Evolutionary conservation across 2,329 filamentous ascomycete genomes (phyloP).

Genomic region (Teratosphaeria zuluensis): DNA sequence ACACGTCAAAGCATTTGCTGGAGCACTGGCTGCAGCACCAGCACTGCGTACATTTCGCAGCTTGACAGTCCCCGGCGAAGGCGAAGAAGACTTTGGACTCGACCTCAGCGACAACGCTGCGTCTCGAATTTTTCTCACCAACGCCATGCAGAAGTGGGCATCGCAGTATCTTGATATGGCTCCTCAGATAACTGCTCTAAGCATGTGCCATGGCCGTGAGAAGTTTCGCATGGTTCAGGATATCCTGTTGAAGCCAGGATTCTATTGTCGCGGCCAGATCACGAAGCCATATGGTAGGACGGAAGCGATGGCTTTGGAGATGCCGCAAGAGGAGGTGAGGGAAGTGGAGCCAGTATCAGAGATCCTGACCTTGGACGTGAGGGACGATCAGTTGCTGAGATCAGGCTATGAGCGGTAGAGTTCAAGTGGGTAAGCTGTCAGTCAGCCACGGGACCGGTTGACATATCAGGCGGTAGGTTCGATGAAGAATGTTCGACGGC

Average conservation of each 20-base stretch:
- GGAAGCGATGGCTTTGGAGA: not conserved
- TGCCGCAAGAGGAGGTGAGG: not conserved
- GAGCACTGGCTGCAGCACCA: not conserved
- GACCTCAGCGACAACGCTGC: not conserved
- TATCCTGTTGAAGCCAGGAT: not conserved
- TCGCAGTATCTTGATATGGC: not conserved
- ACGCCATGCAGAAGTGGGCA: not conserved
- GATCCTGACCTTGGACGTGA: not conserved
- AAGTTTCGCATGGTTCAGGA: not conserved
- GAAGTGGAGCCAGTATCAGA: conserved; percentile 1
- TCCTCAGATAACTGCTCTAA: not conserved
- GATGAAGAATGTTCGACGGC: too few species aligned
- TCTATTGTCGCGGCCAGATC: not conserved
- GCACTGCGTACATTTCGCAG: not conserved
- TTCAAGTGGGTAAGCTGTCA: not conserved
- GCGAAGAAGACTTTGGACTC: not conserved
- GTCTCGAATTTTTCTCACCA: not conserved
- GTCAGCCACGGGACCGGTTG: not conserved
- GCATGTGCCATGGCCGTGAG: not conserved
- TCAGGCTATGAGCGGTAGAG: not conserved
- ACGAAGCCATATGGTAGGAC: not conserved
- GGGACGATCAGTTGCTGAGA: not conserved
- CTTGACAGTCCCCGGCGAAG: not conserved
- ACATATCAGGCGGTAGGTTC: not conserved
- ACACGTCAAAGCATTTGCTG: not conserved